Conservation (phyloP, 2,329 filamentous ascomycete species). For the Neopestalotiopsis clavispora region DNA sequence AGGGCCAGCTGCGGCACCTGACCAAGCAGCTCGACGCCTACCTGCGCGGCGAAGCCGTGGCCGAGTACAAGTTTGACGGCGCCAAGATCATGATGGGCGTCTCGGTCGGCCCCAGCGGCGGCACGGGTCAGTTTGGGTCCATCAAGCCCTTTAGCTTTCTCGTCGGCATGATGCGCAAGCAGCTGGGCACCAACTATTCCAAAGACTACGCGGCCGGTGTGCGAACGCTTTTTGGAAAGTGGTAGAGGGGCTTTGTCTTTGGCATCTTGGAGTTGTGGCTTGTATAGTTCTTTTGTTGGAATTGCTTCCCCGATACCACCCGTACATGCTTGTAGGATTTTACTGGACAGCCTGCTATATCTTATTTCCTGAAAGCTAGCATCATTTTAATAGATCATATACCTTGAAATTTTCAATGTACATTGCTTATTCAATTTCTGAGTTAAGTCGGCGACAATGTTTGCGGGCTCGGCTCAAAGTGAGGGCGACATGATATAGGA, state of each 20-base stretch:
- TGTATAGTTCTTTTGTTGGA: neutral
- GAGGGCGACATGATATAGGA: too few species aligned
- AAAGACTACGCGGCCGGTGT: slow-evolving; percentile 35
- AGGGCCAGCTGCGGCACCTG: slow-evolving; percentile 39
- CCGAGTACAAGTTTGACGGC: slow-evolving; percentile 35
- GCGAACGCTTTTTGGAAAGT: slow-evolving; percentile 2
- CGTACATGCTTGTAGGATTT: neutral
- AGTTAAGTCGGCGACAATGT: too few species aligned
- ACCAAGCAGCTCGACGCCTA: slow-evolving; percentile 38
- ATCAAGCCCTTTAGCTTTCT: slow-evolving; percentile 44
- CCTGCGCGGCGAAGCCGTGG: slow-evolving; percentile 33
- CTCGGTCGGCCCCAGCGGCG: slow-evolving; percentile 45
- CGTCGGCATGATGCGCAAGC: slow-evolving; percentile 44
- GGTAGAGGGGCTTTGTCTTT: neutral
- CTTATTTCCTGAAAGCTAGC: neutral
- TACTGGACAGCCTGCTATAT: neutral
- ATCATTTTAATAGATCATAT: too few species aligned
- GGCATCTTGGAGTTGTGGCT: neutral
- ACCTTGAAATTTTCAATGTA: too few species aligned
- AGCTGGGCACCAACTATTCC: slow-evolving; percentile 41
- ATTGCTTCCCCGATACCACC: neutral
- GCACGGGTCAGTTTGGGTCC: slow-evolving; percentile 42
- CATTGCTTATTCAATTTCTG: too few species aligned
- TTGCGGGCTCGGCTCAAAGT: too few species aligned
- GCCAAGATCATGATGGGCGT: slow-evolving; percentile 39